A percentile compares a stretch with the other conserved stretches of the same genome.
Conservation (phyloP, 192 early-diverging fungal species). For the Dissophora globulifera region DNA sequence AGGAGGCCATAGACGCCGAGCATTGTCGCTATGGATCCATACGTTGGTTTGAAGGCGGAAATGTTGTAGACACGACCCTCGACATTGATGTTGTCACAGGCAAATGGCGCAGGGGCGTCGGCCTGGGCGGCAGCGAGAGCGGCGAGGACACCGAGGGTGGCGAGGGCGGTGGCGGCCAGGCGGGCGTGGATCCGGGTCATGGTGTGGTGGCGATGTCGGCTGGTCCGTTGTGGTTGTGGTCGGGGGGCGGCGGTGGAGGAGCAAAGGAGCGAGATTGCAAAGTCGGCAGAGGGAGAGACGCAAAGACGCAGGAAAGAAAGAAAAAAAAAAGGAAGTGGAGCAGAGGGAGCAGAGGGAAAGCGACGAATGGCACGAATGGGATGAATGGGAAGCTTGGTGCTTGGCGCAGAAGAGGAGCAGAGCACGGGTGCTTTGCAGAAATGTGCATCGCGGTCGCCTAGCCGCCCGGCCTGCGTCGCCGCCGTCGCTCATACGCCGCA, state of each 20-base stretch:
- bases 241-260: background rate
- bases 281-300: too few relatives aligned
- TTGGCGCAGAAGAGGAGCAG: too few relatives aligned
- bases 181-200: conserved; percentile 11
- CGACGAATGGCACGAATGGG: too few relatives aligned
- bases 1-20: too few relatives aligned
- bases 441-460: too few relatives aligned
- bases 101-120: conserved; percentile 14
- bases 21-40: conserved; percentile 3
- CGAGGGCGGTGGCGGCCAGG: conserved; percentile 3
- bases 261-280: background rate
- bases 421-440: too few relatives aligned
- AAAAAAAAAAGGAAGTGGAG: too few relatives aligned
- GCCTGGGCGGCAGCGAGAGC: conserved; percentile 7
- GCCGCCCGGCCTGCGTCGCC: too few relatives aligned
- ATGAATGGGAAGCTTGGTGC: too few relatives aligned
- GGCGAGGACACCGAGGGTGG: conserved; percentile 5
- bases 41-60: conserved; percentile 34
- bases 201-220: background rate
- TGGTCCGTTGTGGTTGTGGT: conserved; percentile 3
- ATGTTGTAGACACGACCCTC: conserved; percentile 25
- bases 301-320: too few relatives aligned
- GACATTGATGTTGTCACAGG: conserved; percentile 23
- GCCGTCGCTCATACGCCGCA: too few relatives aligned
- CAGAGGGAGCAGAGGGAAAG: too few relatives aligned